Conservation (phyloP, 257 asterid genomes). For the Thymus mandschuricus region DNA sequence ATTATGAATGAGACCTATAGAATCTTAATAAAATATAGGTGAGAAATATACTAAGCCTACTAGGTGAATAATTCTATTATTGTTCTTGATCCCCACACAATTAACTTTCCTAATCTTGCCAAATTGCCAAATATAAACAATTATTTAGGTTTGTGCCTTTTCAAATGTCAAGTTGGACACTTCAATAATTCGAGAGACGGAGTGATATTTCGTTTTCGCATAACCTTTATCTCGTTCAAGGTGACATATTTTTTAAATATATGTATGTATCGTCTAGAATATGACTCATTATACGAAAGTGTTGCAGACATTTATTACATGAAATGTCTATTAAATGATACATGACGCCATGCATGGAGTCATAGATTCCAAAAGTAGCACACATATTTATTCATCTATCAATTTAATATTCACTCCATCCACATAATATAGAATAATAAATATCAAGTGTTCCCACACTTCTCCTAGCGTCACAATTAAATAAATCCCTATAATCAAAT, state of each 20-base stretch:
- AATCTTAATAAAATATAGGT: background rate
- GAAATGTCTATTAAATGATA: background rate
- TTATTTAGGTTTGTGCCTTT: background rate
- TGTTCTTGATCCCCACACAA: background rate
- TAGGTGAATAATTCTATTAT: background rate
- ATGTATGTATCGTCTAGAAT: too few relatives aligned
- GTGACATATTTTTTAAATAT: too few relatives aligned
- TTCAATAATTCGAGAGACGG: background rate
- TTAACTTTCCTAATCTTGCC: slow-evolving; percentile 10
- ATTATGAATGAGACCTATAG: background rate
- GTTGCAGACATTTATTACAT: background rate
- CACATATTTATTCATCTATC: background rate
- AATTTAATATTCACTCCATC: background rate
- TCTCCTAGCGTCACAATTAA: too few relatives aligned
- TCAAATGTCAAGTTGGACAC: slow-evolving; percentile 8
- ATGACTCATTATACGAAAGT: background rate
- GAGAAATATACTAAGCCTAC: background rate
- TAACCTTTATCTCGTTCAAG: too few relatives aligned
- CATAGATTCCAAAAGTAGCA: slow-evolving; percentile 16
- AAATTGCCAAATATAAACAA: background rate
- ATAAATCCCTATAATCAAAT: too few relatives aligned
- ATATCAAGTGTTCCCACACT: too few relatives aligned
- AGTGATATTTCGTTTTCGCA: too few relatives aligned
- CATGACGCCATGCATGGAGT: background rate
- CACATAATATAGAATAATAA: too few relatives aligned